Percentiles rank a stretch among this genome's conserved stretches.
phyloP scores from a whole-genome alignment of 73 alveolate species.

The Tetrahymena elliotti region DNA sequence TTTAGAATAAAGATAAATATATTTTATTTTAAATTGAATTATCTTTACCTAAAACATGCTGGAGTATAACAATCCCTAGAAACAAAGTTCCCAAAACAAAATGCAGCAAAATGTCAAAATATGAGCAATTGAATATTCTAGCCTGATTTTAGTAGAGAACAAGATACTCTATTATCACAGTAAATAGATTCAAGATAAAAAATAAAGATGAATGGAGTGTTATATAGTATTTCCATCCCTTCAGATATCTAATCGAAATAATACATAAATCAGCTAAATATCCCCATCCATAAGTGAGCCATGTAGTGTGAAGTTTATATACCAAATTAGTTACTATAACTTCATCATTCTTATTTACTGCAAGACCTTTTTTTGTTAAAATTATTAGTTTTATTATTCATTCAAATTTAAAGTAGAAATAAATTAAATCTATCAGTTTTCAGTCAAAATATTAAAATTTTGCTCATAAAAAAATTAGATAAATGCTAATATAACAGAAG shows the following conservation, averaged over 20 bases:
- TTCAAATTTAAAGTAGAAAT: not conserved
- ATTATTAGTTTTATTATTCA: not conserved
- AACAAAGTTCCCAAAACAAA: not conserved
- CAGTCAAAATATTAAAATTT: too few species aligned
- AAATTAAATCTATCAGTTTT: too few species aligned
- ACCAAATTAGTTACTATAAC: not conserved
- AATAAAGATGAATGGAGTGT: not conserved
- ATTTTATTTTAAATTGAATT: not conserved
- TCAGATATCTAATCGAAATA: not conserved
- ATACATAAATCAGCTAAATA: not conserved
- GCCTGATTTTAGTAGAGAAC: not conserved
- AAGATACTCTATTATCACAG: not conserved
- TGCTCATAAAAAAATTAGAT: too few species aligned
- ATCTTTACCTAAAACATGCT: not conserved
- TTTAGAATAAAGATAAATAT: not conserved
- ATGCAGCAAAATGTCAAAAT: not conserved
- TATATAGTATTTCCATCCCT: not conserved
- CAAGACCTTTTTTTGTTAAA: not conserved
- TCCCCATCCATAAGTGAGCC: not conserved
- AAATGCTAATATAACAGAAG: too few species aligned
- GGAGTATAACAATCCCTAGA: not conserved
- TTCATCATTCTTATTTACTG: not conserved
- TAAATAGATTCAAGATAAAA: not conserved
- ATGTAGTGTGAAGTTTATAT: not conserved
- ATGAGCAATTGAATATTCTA: not conserved